phyloP scores from a whole-genome alignment of 1,284 basidiomycete species.

The Golubevia sp. region DNA sequence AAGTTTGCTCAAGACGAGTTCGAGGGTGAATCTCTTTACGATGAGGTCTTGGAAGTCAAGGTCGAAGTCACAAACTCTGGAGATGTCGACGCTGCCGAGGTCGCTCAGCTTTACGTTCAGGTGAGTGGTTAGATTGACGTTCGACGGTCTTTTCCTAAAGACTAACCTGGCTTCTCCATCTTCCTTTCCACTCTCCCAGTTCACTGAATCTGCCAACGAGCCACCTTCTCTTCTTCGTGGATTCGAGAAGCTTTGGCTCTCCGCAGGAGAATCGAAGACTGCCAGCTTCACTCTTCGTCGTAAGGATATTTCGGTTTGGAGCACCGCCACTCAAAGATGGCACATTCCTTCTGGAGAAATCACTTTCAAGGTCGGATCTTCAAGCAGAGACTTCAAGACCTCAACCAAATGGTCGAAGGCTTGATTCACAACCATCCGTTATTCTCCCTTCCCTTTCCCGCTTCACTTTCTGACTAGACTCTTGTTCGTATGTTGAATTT shows the following conservation, averaged over 20 bases:
- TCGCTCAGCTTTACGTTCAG: not conserved
- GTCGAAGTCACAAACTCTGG: not conserved
- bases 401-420: not conserved
- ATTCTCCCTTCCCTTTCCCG: too few species aligned
- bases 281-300: slow-evolving; percentile 24
- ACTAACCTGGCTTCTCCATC: not conserved
- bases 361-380: slow-evolving; percentile 15
- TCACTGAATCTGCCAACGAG: slow-evolving; percentile 3
- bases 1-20: slow-evolving; percentile 4
- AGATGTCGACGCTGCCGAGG: not conserved
- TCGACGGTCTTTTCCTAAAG: too few species aligned
- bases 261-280: slow-evolving; percentile 24
- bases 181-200: not conserved
- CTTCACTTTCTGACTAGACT: too few species aligned
- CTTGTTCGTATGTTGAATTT: too few species aligned
- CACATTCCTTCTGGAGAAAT: slow-evolving; percentile 19
- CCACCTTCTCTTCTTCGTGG: slow-evolving; percentile 29
- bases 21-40: slow-evolving; percentile 9
- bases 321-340: slow-evolving; percentile 20
- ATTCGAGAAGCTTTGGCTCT: slow-evolving; percentile 24
- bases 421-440: too few species aligned
- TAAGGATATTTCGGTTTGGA: slow-evolving; percentile 29
- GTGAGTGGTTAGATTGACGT: too few species aligned
- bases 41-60: not conserved
- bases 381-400: not conserved